Evolutionary conservation across 2,329 filamentous ascomycete species (phyloP).

Genomic region (Penicillium thymicola): DNA sequence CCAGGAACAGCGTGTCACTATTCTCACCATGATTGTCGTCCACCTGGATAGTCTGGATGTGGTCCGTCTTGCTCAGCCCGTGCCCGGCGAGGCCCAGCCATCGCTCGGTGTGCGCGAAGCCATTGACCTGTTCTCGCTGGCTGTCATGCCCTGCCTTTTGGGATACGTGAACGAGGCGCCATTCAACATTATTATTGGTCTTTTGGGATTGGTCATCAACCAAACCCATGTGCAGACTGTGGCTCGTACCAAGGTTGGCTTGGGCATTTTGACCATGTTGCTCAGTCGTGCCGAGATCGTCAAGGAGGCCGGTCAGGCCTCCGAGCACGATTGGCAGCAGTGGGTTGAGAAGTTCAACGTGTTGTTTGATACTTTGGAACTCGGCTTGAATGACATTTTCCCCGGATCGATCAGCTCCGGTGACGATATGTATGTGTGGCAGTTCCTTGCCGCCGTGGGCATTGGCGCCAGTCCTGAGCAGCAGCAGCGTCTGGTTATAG

Average conservation of each 20-base stretch:
- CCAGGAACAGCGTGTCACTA: slow-evolving; percentile 84
- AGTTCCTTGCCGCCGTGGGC: slow-evolving; percentile 91
- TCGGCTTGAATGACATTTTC: slow-evolving; percentile 80
- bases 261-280: slow-evolving; percentile 88
- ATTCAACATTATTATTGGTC: slow-evolving; percentile 83
- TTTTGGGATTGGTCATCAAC: slow-evolving; percentile 78
- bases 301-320: slow-evolving; percentile 71
- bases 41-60: slow-evolving; percentile 92
- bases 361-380: slow-evolving; percentile 84
- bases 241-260: slow-evolving; percentile 79
- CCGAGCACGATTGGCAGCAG: slow-evolving; percentile 71
- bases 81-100: slow-evolving; percentile 68
- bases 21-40: slow-evolving; percentile 92
- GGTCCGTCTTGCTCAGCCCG: slow-evolving; percentile 73
- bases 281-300: slow-evolving; percentile 90
- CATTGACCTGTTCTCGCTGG: slow-evolving; percentile 82
- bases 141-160: slow-evolving; percentile 87
- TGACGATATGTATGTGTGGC: slow-evolving; percentile 96
- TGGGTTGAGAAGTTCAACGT: slow-evolving; percentile 82
- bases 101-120: slow-evolving; percentile 79
- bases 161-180: slow-evolving; percentile 87
- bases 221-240: slow-evolving; percentile 81
- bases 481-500: slow-evolving; percentile 88
- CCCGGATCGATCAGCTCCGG: slow-evolving; percentile 84
- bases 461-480: slow-evolving; percentile 91